These are phyloP conservation scores for Lathyrus tuberosus DNA, from an alignment of 306 rosid genomes.

Conservation along the genomic window DNA sequence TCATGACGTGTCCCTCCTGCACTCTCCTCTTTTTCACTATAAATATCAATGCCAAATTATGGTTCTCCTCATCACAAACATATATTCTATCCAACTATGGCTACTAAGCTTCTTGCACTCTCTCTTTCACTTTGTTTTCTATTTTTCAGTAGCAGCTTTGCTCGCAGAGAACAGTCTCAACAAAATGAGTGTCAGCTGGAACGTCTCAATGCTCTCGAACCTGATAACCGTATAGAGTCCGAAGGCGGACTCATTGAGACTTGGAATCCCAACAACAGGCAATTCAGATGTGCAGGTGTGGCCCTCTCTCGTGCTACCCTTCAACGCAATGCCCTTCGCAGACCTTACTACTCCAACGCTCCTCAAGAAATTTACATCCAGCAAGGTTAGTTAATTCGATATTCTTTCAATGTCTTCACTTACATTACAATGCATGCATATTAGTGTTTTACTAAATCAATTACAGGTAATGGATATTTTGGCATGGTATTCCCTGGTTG, in stretches of 20 bases:
- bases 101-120: conserved; percentile 42
- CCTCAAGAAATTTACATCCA: conserved; percentile 42
- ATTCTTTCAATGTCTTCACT: too few species aligned
- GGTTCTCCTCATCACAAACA: conserved; percentile 41
- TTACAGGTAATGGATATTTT: too few species aligned
- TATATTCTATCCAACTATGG: conserved; percentile 38
- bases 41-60: not conserved
- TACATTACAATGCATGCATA: too few species aligned
- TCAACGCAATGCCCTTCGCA: conserved; percentile 23
- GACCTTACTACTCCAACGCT: conserved; percentile 44
- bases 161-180: conserved; percentile 7
- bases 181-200: conserved; percentile 41
- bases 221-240: conserved; percentile 23
- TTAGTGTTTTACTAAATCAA: too few species aligned
- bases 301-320: conserved; percentile 42
- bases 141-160: conserved; percentile 45
- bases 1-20: conserved; percentile 42
- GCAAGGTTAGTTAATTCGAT: conserved; percentile 5
- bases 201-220: conserved; percentile 25
- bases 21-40: conserved; percentile 4
- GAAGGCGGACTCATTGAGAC: conserved; percentile 48
- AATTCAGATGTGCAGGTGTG: conserved; percentile 40
- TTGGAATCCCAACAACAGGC: conserved; percentile 42
- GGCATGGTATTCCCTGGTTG: too few species aligned
- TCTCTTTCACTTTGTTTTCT: conserved; percentile 50